Base-by-base conservation (phyloP, 768 basidiomycete species). In the Candolleomyces efflorescens region DNA sequence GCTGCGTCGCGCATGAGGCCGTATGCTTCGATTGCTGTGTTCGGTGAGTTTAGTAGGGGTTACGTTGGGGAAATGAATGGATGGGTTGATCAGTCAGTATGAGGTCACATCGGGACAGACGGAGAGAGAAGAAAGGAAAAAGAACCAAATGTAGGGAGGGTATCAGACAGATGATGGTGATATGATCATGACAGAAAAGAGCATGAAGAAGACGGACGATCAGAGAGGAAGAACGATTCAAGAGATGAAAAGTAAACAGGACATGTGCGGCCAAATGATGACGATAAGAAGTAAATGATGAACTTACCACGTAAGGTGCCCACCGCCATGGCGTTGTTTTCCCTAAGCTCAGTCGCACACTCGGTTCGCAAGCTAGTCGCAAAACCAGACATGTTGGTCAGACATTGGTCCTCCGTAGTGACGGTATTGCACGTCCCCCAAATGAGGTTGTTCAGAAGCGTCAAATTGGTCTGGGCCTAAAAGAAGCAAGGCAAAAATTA, bases 391-490 rank as follows among this genome's bases (percentile, higher is more conserved):
- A 94, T 90, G 61, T 87, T 89, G 26, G 71, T 61, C n/a, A 71
- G 62, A 63, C 92, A 94, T 59, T 85, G 78, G 22, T 70, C 75
- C 13, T 72, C 67, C 2, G 68, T 65, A 0, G 70, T 64, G 15
- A 67, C 71, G 5, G 89, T 89, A 63, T 91, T 86, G 69, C 92
- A 94, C 0, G 87, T 90, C 2, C 89, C 89, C 86, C 89, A 90
- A 6, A 93, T 65, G 51, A 91, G 74, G 9, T 74, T 69, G 64
- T 92, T 93, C 65, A 91, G 75, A 37, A 78, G 67, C 1, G 82
- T 80, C 41, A 83, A 65, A 69, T 89, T 85, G 2, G 69, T 65
- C 71, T 89, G 87, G 37, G 86, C 84, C 89, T 91, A 38, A 24
- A 36, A 22, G 27, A 5, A 22, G 49, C 7, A 36, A 32, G 5